Evolutionary conservation across 345 rosid species (phyloP).

Genomic region (Pistacia integerrima): DNA sequence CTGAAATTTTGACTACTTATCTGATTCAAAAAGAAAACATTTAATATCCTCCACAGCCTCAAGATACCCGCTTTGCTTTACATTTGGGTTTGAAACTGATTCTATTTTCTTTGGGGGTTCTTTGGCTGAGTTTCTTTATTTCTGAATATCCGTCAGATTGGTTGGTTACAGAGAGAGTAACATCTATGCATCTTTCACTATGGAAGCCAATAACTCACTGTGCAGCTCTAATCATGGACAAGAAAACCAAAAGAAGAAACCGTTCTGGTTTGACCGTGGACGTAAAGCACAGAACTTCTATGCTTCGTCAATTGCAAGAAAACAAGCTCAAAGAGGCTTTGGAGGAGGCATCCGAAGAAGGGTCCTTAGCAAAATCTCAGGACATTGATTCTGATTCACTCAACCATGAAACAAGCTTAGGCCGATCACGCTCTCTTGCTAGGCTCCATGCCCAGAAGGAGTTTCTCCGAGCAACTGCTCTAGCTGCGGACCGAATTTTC

Average conservation of each 20-base stretch:
- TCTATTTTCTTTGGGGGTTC: slow-evolving; percentile 19
- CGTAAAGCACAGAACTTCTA: slow-evolving; percentile 42
- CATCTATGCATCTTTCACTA: slow-evolving; percentile 80
- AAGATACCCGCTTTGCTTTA: slow-evolving; percentile 31
- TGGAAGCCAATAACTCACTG: slow-evolving; percentile 85
- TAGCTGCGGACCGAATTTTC: slow-evolving; percentile 60
- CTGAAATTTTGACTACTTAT: background rate
- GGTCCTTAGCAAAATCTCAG: slow-evolving; percentile 71
- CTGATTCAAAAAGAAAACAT: slow-evolving; percentile 21
- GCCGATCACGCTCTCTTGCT: slow-evolving; percentile 83
- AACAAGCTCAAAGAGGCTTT: slow-evolving; percentile 80
- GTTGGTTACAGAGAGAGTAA: slow-evolving; percentile 20
- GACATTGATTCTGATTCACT: slow-evolving; percentile 55
- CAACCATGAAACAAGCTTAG: slow-evolving; percentile 50
- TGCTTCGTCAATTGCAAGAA: slow-evolving; percentile 74
- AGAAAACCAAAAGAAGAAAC: slow-evolving; percentile 59
- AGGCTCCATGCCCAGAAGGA: slow-evolving; percentile 82
- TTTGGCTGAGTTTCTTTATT: slow-evolving; percentile 18
- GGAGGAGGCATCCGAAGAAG: slow-evolving; percentile 88
- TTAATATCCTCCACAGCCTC: slow-evolving; percentile 24
- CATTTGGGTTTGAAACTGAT: slow-evolving; percentile 27
- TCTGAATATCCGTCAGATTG: slow-evolving; percentile 12
- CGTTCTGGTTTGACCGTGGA: slow-evolving; percentile 53
- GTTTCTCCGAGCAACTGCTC: slow-evolving; percentile 73
- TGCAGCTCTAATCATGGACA: slow-evolving; percentile 74